phyloP scores from a whole-genome alignment of 176 grass and related monocot species.

The Pharus latifolius region DNA sequence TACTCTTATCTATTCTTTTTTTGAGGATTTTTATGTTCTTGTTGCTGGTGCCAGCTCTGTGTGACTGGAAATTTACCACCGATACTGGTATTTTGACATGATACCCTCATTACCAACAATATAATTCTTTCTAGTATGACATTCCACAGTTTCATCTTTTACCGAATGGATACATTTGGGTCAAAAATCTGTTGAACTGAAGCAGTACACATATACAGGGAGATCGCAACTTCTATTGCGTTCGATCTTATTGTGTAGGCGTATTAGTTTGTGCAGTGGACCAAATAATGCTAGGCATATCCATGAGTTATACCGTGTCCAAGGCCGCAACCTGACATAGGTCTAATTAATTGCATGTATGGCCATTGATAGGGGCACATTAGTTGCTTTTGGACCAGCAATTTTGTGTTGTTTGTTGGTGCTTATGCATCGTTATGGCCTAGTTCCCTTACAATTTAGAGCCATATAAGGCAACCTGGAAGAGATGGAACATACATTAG shows the following conservation, averaged over 20 bases:
- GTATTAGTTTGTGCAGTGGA: background rate
- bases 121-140: background rate
- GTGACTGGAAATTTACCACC: background rate
- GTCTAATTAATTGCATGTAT: background rate
- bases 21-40: background rate
- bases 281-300: background rate
- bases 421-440: background rate
- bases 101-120: background rate
- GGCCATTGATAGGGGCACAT: background rate
- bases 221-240: background rate
- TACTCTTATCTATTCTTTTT: background rate
- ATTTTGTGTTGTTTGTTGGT: background rate
- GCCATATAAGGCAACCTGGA: background rate
- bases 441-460: background rate
- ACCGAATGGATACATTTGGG: background rate
- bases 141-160: background rate
- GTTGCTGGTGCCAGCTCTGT: background rate
- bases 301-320: background rate
- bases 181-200: background rate
- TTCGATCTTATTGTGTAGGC: constrained; percentile 2
- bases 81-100: background rate
- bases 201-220: background rate
- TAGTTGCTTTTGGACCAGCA: background rate
- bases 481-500: background rate
- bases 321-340: background rate